These are phyloP conservation scores for Syzygium grande DNA, from an alignment of 345 rosid species.

Conservation along the genomic window DNA sequence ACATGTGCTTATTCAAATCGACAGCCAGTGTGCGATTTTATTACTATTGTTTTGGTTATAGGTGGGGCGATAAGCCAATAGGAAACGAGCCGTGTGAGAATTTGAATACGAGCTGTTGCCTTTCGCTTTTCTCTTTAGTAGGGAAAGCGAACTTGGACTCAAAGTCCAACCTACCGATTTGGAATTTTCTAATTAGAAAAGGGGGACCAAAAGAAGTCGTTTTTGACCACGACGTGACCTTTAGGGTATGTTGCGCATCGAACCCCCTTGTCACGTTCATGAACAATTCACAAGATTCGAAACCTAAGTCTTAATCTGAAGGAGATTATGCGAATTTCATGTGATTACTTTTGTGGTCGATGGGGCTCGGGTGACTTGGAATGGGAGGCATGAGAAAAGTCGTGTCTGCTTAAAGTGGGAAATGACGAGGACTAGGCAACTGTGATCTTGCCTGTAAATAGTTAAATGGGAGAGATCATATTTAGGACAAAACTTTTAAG, in stretches of 20 bases:
- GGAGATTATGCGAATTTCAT: background rate
- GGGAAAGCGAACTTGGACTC: background rate
- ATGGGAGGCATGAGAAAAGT: background rate
- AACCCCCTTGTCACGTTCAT: background rate
- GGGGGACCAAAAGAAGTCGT: background rate
- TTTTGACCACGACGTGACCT: background rate
- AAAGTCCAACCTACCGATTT: background rate
- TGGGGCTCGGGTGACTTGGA: background rate
- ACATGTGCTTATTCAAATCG: background rate
- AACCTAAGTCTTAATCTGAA: background rate
- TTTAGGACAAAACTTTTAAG: accelerated
- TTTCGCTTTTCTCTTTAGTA: background rate
- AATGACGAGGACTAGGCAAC: background rate
- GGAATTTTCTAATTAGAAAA: background rate
- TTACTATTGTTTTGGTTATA: background rate
- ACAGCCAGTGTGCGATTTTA: background rate
- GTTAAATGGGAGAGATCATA: background rate
- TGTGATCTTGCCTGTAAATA: background rate
- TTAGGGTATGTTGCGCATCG: background rate
- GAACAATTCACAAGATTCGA: background rate
- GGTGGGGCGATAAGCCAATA: slow-evolving; percentile 1
- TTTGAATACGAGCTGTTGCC: slow-evolving; percentile 5
- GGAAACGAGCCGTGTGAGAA: slow-evolving; percentile 7
- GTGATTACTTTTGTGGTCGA: background rate
- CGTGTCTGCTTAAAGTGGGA: background rate